Evolutionary conservation across 108 stramenopile genomes (phyloP).

Genomic region (Licmophora abbreviata): DNA sequence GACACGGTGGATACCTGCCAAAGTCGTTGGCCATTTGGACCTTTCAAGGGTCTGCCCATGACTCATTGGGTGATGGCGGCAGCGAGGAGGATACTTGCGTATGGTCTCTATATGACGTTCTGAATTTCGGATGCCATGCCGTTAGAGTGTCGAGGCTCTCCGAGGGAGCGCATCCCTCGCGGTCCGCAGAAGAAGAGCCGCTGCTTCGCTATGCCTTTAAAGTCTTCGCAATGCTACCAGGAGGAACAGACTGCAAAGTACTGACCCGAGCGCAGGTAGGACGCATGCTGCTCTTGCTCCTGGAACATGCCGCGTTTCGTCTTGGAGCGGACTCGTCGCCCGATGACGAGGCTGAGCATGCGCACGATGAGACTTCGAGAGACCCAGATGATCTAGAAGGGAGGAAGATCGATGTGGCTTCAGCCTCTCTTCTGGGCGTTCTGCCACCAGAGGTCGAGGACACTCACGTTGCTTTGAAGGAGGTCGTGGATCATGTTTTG

Average conservation of each 20-base stretch:
- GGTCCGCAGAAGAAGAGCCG: no score
- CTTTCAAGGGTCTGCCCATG: slow-evolving; percentile 29
- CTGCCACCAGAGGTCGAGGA: slow-evolving; percentile 29
- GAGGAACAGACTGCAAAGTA: no score
- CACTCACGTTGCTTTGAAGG: slow-evolving; percentile 16
- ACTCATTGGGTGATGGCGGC: no score
- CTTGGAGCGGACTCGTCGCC: slow-evolving; percentile 41
- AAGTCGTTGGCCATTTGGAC: slow-evolving; percentile 44
- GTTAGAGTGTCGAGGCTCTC: slow-evolving; percentile 44
- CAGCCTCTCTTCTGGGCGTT: slow-evolving; percentile 30
- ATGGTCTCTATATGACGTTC: slow-evolving; percentile 70
- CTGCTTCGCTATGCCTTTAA: slow-evolving; percentile 28
- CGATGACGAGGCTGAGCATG: slow-evolving; percentile 9
- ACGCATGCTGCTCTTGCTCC: slow-evolving; percentile 46
- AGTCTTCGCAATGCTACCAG: slow-evolving; percentile 19
- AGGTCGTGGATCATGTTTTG: slow-evolving; percentile 29
- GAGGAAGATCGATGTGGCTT: slow-evolving; percentile 19
- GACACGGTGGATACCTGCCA: slow-evolving; percentile 77
- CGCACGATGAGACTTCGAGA: not conserved
- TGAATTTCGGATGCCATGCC: slow-evolving; percentile 72
- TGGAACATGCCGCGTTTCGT: slow-evolving; percentile 65
- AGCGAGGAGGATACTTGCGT: no score
- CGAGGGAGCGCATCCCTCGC: no score
- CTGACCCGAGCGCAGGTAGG: slow-evolving; percentile 47
- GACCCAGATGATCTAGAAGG: not conserved